A percentile compares a stretch with the other conserved stretches of the same genome.
These are phyloP conservation scores for Anthoceros angustus DNA, from an alignment of 225 moss, liverwort and hornwort genomes.

Conservation along the genomic window DNA sequence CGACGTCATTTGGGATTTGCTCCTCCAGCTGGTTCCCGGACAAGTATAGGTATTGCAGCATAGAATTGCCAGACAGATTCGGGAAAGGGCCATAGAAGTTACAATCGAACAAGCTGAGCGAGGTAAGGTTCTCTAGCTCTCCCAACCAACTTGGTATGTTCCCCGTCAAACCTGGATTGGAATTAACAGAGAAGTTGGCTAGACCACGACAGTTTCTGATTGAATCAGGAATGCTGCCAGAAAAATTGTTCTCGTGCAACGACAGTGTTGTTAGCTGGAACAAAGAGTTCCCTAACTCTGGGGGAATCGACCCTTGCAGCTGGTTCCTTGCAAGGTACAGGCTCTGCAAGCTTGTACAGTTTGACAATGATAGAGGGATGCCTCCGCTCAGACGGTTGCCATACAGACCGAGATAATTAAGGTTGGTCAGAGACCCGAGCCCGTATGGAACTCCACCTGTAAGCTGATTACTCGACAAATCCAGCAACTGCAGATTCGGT, in stretches of 20 bases:
- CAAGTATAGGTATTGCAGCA: background rate
- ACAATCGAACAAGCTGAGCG: background rate
- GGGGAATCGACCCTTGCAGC: background rate
- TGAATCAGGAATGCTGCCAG: background rate
- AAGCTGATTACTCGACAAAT: background rate
- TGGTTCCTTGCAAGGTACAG: background rate
- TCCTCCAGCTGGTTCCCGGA: background rate
- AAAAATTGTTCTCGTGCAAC: background rate
- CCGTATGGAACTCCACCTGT: conserved; percentile 7
- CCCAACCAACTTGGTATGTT: background rate
- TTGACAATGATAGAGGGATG: conserved; percentile 8
- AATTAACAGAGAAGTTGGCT: background rate
- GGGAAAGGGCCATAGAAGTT: background rate
- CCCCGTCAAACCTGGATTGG: background rate
- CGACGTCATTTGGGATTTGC: background rate
- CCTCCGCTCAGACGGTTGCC: conserved; percentile 11
- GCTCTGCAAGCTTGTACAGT: background rate
- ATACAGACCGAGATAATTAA: background rate
- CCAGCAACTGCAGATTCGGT: background rate
- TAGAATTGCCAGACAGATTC: background rate
- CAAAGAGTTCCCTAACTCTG: background rate
- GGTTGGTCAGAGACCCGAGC: conserved; percentile 5
- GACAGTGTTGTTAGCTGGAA: background rate
- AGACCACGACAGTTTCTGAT: background rate
- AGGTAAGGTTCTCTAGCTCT: background rate